Percentiles rank a stretch among this genome's conserved stretches.
Conservation (phyloP, 2,329 filamentous ascomycete genomes). For the Penicillium concentricum region DNA sequence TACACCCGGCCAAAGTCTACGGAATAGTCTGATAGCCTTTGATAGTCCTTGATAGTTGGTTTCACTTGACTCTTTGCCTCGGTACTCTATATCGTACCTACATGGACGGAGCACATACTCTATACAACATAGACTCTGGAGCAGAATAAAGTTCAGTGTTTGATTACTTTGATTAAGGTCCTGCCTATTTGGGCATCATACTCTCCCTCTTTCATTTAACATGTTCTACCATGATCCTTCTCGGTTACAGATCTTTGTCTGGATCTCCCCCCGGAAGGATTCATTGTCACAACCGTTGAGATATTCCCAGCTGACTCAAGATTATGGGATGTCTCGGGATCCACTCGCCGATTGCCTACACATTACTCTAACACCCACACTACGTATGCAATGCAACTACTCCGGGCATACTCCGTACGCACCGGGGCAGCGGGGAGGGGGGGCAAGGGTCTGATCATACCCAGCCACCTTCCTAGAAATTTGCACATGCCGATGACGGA, state of each 20-base stretch:
- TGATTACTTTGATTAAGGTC: conserved; percentile 9
- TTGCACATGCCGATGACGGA: not conserved
- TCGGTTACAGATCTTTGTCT: not conserved
- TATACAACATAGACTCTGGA: not conserved
- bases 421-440: not conserved
- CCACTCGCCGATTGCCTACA: not conserved
- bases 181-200: conserved; percentile 15
- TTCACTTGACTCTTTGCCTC: not conserved
- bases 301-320: not conserved
- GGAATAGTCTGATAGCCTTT: not conserved
- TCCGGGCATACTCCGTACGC: not conserved
- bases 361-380: no score
- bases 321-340: not conserved
- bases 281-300: not conserved
- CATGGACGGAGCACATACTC: not conserved
- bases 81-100: not conserved
- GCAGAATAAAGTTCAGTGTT: conserved; percentile 6
- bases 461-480: not conserved
- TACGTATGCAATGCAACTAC: not conserved
- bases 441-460: not conserved
- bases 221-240: not conserved
- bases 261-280: not conserved
- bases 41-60: conserved; percentile 3
- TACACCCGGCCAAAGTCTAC: conserved; percentile 5
- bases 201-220: conserved; percentile 2